Evolutionary conservation across 2,329 filamentous ascomycete genomes (phyloP), one percentile per base, ranked within the genome.

Genomic region (Xylariales sp.): DNA sequence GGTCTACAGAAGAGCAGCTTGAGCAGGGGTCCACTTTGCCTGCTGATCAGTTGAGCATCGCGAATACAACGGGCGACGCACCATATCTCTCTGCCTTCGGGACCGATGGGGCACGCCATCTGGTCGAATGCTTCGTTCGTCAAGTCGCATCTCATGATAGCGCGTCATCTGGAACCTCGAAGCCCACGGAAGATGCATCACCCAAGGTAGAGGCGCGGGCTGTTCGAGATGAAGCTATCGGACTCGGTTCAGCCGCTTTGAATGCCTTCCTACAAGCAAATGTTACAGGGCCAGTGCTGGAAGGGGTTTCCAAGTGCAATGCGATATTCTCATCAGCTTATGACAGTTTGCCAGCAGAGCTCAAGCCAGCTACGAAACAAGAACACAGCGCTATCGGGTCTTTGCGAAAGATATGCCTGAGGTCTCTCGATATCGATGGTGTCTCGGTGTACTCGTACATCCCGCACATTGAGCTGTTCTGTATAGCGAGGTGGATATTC

Each of bases 361-460:
- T 27, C 7, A 29, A 39, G 3, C 7, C 15, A 10, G 8, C 14
- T 11, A 5, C 25, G 31, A 28, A 28, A 36, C 10, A 19, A 3
- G 29, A 39, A 38, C 20, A 38, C 21, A 34, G 2, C 27, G 18
- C 47, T 0, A 50, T 58, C 28, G 44, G 46, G n/a, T 32, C 14
- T 21, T 46, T 60, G 14, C 52, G 55, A 29, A 46, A 38, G 3
- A 31, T 51, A n/a, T 80, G 89, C 38, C 68, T 95, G n/a, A 65
- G 66, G 3, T 78, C 77, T 12, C 71, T 97, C 7, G 79, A 83
- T 18, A 73, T 88, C 1, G 93, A 98, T 60, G 93, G 93, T 9
- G 84, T 94, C 33, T 84, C 86, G 0, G 84, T 86, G 0, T 98
- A 97, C 62, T 79, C 83, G 35, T 74, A 95, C 44, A 89, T 89